Percentiles rank a stretch among this genome's conserved stretches.
Conservation (phyloP, 495 filamentous ascomycete species). For the Aspergillus cavernicola region DNA sequence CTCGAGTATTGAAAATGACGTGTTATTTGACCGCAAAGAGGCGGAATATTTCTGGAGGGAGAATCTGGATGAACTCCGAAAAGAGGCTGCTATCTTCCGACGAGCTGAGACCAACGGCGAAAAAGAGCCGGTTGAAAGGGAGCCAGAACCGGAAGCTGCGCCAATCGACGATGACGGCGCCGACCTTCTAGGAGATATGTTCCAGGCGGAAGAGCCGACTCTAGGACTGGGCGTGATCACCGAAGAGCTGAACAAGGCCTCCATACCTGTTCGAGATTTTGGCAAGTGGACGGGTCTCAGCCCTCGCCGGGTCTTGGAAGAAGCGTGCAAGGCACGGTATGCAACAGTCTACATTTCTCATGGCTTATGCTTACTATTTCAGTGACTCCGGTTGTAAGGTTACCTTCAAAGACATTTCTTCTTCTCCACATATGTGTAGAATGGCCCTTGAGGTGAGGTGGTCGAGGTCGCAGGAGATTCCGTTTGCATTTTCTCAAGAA, state of each 20-base stretch:
- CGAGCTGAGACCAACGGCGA: constrained; percentile 25
- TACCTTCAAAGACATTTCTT: constrained; percentile 62
- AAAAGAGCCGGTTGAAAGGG: constrained; percentile 38
- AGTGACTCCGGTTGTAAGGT: constrained; percentile 67
- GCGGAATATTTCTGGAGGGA: constrained; percentile 72
- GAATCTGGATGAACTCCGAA: constrained; percentile 62
- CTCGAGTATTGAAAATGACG: constrained; percentile 72
- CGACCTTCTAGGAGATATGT: constrained; percentile 67
- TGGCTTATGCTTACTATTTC: constrained; percentile 1
- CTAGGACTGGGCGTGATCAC: constrained; percentile 20
- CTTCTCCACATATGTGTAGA: constrained; percentile 67
- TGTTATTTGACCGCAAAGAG: constrained; percentile 75
- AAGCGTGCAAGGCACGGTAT: constrained; percentile 79
- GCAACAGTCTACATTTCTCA: constrained; percentile 9
- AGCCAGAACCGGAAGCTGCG: constrained; percentile 47
- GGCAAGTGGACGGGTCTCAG: constrained; percentile 70
- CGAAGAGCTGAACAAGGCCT: constrained; percentile 21
- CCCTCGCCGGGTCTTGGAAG: constrained; percentile 73
- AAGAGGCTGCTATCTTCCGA: constrained; percentile 44
- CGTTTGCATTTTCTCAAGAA: constrained; percentile 36
- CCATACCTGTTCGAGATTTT: constrained; percentile 71
- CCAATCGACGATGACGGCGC: constrained; percentile 50
- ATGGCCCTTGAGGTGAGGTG: constrained; percentile 72
- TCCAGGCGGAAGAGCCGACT: constrained; percentile 49
- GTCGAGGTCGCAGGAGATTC: constrained; percentile 69